These are phyloP conservation scores for Helminthosporium solani DNA, from an alignment of 2,329 filamentous ascomycete species.

Conservation along the genomic window DNA sequence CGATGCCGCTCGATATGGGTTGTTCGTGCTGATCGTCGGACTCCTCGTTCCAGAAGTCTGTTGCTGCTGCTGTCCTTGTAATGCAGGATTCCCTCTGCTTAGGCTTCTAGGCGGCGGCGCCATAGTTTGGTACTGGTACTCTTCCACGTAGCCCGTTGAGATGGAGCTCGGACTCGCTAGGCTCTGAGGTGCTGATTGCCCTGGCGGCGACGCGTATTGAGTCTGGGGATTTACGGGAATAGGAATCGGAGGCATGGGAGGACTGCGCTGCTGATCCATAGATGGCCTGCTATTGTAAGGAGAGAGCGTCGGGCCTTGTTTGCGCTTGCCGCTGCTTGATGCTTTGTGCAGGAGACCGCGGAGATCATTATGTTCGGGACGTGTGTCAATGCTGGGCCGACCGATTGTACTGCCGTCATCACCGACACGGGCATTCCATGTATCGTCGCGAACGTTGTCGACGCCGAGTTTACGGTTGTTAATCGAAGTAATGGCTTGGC, in stretches of 20 bases:
- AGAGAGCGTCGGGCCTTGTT: constrained; percentile 28
- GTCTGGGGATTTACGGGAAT: constrained; percentile 20
- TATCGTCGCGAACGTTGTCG: constrained; percentile 49
- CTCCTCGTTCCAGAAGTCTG: constrained; percentile 3
- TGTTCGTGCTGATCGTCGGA: constrained; percentile 12
- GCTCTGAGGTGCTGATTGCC: constrained; percentile 15
- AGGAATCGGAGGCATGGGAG: constrained; percentile 32
- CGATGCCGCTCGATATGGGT: constrained; percentile 15
- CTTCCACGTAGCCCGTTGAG: constrained; percentile 35
- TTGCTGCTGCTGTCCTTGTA: constrained; percentile 1
- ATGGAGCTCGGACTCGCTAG: constrained; percentile 35
- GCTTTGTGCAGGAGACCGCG: constrained; percentile 47
- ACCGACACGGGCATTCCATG: constrained; percentile 40
- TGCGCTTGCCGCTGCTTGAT: constrained; percentile 46
- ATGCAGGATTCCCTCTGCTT: constrained; percentile 18
- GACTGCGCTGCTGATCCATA: constrained; percentile 15
- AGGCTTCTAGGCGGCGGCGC: constrained; percentile 28
- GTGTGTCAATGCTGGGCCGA: constrained; percentile 45
- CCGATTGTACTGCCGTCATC: constrained; percentile 42
- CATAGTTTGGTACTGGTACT: constrained; percentile 38
- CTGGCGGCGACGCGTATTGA: constrained; percentile 27
- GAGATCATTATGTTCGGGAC: constrained; percentile 50
- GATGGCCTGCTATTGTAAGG: constrained; percentile 21
- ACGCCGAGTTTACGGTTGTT: constrained; percentile 46
- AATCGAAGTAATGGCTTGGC: constrained; percentile 47